Base-by-base conservation (phyloP, 305 asterid species). In the Solanum hybrid region DNA sequence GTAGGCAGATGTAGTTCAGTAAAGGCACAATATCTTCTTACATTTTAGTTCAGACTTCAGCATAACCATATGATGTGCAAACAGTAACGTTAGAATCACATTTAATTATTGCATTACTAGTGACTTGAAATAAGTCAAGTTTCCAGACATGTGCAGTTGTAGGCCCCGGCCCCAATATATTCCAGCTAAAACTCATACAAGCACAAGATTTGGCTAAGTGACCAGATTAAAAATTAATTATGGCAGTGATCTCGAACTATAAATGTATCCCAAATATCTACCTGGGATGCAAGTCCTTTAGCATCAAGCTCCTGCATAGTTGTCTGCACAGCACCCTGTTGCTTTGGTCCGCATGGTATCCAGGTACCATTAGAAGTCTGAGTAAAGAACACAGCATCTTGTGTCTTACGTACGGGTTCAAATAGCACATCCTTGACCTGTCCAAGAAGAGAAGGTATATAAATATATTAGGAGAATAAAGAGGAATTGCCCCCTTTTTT, bases 361-460 rank as follows among this genome's bases (percentile, higher is more conserved):
- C 96, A 96, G 61, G 87, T 92, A 35, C 93, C 98, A 91, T 92
- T 89, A 87, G 98, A 88, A 81, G 93, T 86, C 92, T 96, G 93
- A 8, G 91, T 84, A 83, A 97, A 97, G 94, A 91, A 94, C 98
- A 93, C 96, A 18, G 99, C 98, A 89, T 96, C 99, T 91, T 97
- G 99, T 3, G 99, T 97, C 92, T 97, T 97, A 51, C 99, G 98
- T 83, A 97, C 98, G 39, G 99, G 99, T 94, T 97, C 99, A 90
- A 97, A 97, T 76, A 97, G 93, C 51, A 97, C 99, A 88, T 97
- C 99, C 93, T 97, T 97, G 71, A 97, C 99, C 99, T 93, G 77
- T 77, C 12, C 88, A 42, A 86, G 80, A 80, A 61, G 42, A 82
- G 57, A 76, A 40, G 34, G 84, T 73, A 57, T 26, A 67, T 39